Base-by-base conservation (phyloP, 2,329 filamentous ascomycete genomes). In the Aspergillus caelatus region DNA sequence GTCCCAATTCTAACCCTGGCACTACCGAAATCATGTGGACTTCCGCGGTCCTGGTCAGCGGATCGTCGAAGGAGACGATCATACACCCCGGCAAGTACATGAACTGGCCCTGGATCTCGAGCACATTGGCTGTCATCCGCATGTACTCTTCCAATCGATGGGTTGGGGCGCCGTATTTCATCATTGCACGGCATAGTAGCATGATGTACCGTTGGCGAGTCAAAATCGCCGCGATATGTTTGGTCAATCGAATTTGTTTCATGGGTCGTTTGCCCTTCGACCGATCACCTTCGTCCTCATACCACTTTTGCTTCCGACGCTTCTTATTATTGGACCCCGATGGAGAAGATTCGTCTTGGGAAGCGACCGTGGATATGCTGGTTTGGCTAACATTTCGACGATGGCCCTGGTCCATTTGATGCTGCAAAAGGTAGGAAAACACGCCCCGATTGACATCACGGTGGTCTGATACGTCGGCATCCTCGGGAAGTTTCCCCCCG, bases 31-130 rank as follows among this genome's bases (percentile, higher is more conserved):
- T 74, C 45, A 82, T 71, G 57, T 79, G 78, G 19, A 82, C 75
- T 62, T 81, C 79, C 2, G 79, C 77, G 1, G 79, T 81, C 65
- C 80, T 78, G 2, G 79, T 81, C 5, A 74, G 61, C 1, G 73
- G 69, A 60, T 82, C 79, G 46, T 87, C 93, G 72, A 97, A 97
- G 6, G 92, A 74, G 69, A 74, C 73, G 58, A 74, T 70, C 72
- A 74, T 74, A 36, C 72, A 74, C 3, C 71, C 72, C 90, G 75
- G 96, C 34, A 97, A 87, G 74, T 97, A 97, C 26, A 96, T 80
- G 71, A 95, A 96, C 71, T 96, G 92, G 7, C 89, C 90, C 68
- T 96, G 91, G 30, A 96, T 93, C 75, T 93, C 91, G 45, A 97
- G 84, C 5, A 95, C 91, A 16, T 91, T 86, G 4, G 93, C 89